phyloP scores from a whole-genome alignment of 2,329 filamentous ascomycete species.

The Orbilia blumenaviensis region DNA sequence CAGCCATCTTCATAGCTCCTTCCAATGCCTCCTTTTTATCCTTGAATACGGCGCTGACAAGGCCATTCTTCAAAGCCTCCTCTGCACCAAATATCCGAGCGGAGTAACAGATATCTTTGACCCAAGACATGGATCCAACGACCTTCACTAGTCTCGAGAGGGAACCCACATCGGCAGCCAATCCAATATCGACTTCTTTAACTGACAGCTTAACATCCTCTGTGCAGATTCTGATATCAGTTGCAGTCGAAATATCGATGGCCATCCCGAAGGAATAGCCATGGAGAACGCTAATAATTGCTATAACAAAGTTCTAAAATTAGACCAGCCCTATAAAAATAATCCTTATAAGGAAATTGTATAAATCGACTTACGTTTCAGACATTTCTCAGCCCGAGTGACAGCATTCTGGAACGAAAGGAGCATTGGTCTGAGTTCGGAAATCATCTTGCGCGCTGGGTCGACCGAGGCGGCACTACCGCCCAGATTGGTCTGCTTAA shows the following conservation, averaged over 20 bases:
- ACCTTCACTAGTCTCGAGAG: slow-evolving; percentile 77
- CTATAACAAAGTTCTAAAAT: slow-evolving; percentile 60
- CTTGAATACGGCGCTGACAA: slow-evolving; percentile 73
- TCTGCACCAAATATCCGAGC: slow-evolving; percentile 74
- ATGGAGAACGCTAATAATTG: slow-evolving; percentile 83
- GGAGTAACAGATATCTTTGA: slow-evolving; percentile 79
- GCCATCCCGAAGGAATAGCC: slow-evolving; percentile 78
- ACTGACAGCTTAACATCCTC: slow-evolving; percentile 72
- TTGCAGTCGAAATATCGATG: slow-evolving; percentile 76
- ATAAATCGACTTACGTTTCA: slow-evolving; percentile 75
- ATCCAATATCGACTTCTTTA: slow-evolving; percentile 83
- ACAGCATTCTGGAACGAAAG: slow-evolving; percentile 83
- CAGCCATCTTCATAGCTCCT: slow-evolving; percentile 72
- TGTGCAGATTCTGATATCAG: slow-evolving; percentile 75
- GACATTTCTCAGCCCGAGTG: slow-evolving; percentile 79
- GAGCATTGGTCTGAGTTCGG: slow-evolving; percentile 73
- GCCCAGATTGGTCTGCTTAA: slow-evolving; percentile 69
- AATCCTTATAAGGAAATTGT: neutral
- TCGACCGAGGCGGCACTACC: slow-evolving; percentile 64
- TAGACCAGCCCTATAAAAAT: neutral
- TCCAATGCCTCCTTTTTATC: slow-evolving; percentile 72
- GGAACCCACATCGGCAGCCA: slow-evolving; percentile 82
- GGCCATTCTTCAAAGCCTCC: slow-evolving; percentile 75
- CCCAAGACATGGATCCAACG: slow-evolving; percentile 76
- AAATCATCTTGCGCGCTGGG: slow-evolving; percentile 70